Conservation (phyloP, 2,329 filamentous ascomycete genomes). For the Fusarium sp. region DNA sequence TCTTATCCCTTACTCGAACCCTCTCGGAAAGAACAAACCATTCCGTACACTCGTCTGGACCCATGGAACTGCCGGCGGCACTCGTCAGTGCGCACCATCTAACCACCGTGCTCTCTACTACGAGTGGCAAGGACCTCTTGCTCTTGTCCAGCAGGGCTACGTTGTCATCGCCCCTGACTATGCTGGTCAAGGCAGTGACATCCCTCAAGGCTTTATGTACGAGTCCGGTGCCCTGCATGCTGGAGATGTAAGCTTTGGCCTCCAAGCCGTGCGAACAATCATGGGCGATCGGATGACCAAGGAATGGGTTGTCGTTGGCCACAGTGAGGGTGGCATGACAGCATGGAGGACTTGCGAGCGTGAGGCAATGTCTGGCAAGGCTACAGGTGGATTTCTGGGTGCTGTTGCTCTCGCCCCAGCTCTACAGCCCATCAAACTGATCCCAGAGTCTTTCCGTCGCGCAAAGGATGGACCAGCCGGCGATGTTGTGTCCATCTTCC, state of each 20-base stretch:
- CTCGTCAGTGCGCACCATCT: conserved; percentile 19
- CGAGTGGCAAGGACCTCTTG: conserved; percentile 4
- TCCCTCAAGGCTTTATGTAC: conserved; percentile 28
- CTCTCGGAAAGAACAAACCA: conserved; percentile 18
- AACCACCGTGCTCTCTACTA: conserved; percentile 18
- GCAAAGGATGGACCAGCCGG: conserved; percentile 17
- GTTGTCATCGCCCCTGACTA: conserved; percentile 17
- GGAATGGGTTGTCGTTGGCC: conserved; percentile 21
- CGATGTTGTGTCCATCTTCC: conserved; percentile 22
- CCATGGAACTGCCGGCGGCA: conserved; percentile 22
- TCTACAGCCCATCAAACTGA: conserved; percentile 21
- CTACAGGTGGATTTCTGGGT: conserved; percentile 16
- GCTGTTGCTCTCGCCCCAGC: conserved; percentile 13
- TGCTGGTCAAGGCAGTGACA: conserved; percentile 22
- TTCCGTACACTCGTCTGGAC: conserved; percentile 26
- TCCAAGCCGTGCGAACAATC: not conserved
- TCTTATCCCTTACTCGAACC: conserved; percentile 15
- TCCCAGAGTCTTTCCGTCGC: conserved; percentile 19
- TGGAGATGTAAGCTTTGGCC: conserved; percentile 15
- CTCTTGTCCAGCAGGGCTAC: conserved; percentile 8
- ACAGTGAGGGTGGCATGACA: conserved; percentile 25
- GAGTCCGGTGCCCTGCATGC: conserved; percentile 19
- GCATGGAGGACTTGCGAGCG: conserved; percentile 22
- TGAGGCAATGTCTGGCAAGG: conserved; percentile 6
- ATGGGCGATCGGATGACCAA: conserved; percentile 8